Base-by-base conservation (phyloP, 2,329 filamentous ascomycete genomes). In the Aspergillus candidus region DNA sequence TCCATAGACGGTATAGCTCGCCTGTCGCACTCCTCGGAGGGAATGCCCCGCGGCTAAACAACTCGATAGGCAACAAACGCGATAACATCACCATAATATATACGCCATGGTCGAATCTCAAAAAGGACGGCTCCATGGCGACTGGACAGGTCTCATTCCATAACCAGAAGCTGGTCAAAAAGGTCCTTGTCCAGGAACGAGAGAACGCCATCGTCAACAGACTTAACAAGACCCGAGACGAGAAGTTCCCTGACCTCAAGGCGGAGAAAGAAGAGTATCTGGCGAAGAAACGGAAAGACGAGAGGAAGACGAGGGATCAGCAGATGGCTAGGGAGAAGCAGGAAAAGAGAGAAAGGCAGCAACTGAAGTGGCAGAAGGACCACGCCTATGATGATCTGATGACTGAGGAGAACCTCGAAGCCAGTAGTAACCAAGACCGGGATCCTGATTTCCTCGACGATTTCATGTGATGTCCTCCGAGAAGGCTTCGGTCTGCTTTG, bases 51-150 rank as follows among this genome's bases (percentile, higher is more conserved):
- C 32, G 22, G 35, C 48, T 62, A 40, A 65, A 46, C 38, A 18
- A 11, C 31, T 4, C 35, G 13, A 33, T 47, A 90, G 86, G 93
- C 52, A 98, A 98, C 74, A 98, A 98, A 71, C 97, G 96, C 68
- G 91, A 97, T 68, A 97, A 97, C 69, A 75, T 98, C 59, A 94
- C 89, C 12, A 69, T 98, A 61, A 94, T 98, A 61, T 98, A 98
- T 72, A 98, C 93, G 4, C 93, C 93, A 6, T 97, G 93, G 89
- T 86, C 87, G 35, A 98, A 98, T 66, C 78, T 98, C 30, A 86
- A 88, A 65, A 98, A 98, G 65, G 88, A 94, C 61, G 91, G 90
- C 27, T 88, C 84, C 65, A 98, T 98, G 93, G 90, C 88, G 13
- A 84, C 84, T 3, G 93, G 93, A 15, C 93, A 98, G 65, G 93